Conservation (phyloP, 225 moss, liverwort and hornwort species). For the Bryum argenteum region DNA sequence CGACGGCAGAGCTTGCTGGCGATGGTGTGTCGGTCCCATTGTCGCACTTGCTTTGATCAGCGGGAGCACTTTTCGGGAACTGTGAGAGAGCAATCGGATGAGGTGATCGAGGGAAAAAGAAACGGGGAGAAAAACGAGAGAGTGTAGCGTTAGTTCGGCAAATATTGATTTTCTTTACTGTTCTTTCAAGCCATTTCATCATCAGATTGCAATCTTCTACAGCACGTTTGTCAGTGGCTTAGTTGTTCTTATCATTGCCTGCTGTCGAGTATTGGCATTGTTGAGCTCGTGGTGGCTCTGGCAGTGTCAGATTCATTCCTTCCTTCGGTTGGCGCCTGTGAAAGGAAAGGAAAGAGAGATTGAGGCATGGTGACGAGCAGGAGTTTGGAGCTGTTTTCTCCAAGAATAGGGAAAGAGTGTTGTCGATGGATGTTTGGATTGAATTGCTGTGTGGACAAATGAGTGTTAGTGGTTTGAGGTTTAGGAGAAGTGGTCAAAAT, state of each 20-base stretch:
- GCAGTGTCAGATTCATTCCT: constrained; percentile 49
- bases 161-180: constrained; percentile 36
- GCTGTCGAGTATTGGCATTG: constrained; percentile 34
- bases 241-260: constrained; percentile 33
- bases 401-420: constrained; percentile 33
- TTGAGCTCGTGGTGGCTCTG: constrained; percentile 43
- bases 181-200: constrained; percentile 33
- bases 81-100: background rate
- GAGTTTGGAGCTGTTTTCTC: constrained; percentile 38
- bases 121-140: background rate
- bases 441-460: constrained; percentile 44
- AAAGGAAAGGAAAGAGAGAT: constrained; percentile 10
- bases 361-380: constrained; percentile 34
- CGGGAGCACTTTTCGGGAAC: background rate
- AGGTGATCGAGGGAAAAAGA: background rate
- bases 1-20: constrained; percentile 25
- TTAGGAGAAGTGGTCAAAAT: constrained; percentile 44
- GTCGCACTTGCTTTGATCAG: constrained; percentile 21
- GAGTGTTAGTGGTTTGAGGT: constrained; percentile 36
- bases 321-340: constrained; percentile 27
- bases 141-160: background rate
- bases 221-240: constrained; percentile 34
- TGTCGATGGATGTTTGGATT: constrained; percentile 51
- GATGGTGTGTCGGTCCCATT: constrained; percentile 31
- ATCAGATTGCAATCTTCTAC: constrained; percentile 24